Evolutionary conservation across 176 grass and related monocot species (phyloP).

Genomic region (Aegilops speltoides): DNA sequence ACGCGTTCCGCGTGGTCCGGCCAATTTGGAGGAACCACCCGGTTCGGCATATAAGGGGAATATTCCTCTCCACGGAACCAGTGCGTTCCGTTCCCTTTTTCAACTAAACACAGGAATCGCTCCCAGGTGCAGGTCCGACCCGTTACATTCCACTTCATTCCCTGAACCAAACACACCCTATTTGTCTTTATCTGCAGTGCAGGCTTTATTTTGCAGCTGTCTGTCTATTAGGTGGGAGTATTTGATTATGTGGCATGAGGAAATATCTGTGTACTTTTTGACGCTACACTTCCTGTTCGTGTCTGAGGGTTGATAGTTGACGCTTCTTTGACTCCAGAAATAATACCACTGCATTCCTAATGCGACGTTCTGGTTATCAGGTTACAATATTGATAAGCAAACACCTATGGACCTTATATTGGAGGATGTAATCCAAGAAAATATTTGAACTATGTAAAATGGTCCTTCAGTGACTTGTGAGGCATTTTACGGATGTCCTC

Average conservation of each 20-base stretch:
- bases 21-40: too few relatives aligned
- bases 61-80: too few relatives aligned
- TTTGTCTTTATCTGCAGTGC: not conserved
- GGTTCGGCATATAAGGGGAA: too few relatives aligned
- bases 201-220: conserved; percentile 3
- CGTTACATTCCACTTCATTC: too few relatives aligned
- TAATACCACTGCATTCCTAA: not conserved
- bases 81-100: too few relatives aligned
- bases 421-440: conserved; percentile 26
- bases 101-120: too few relatives aligned
- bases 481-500: not conserved
- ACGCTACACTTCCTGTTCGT: conserved; percentile 7
- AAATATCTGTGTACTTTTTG: not conserved
- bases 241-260: conserved; percentile 17
- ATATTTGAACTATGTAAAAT: not conserved
- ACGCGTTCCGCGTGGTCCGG: too few relatives aligned
- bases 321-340: not conserved
- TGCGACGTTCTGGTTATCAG: not conserved
- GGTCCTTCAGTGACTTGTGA: conserved; percentile 1
- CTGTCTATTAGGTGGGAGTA: not conserved
- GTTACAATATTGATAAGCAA: not conserved
- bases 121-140: too few relatives aligned
- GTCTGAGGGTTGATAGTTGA: conserved; percentile 11
- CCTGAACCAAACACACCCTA: too few relatives aligned
- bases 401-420: not conserved